phyloP scores from a whole-genome alignment of 2,329 filamentous ascomycete genomes.

The Pestalotiopsis fici region DNA sequence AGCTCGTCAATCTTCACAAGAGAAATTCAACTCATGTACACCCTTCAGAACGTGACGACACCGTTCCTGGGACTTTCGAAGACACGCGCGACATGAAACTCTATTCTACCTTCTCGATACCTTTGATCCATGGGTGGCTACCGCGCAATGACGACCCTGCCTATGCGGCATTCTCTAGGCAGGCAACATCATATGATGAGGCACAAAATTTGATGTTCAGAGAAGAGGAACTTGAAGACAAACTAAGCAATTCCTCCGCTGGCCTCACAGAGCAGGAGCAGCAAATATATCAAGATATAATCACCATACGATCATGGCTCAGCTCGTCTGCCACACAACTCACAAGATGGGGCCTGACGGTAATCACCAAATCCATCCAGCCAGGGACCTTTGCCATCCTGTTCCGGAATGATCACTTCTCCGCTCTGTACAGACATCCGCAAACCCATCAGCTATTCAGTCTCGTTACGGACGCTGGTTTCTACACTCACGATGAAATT shows the following conservation, averaged over 20 bases:
- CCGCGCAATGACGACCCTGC: conserved; percentile 67
- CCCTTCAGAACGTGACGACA: conserved; percentile 47
- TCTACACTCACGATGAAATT: conserved; percentile 82
- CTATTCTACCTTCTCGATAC: conserved; percentile 86
- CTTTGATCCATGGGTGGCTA: conserved; percentile 91
- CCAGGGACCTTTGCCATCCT: conserved; percentile 86
- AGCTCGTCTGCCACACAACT: conserved; percentile 80
- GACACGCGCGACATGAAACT: conserved; percentile 86
- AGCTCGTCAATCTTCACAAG: conserved; percentile 47
- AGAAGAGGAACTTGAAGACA: conserved; percentile 85
- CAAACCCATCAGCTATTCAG: conserved; percentile 74
- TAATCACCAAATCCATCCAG: conserved; percentile 68
- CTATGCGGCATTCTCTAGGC: conserved; percentile 70
- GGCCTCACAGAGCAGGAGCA: conserved; percentile 75
- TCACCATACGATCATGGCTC: conserved; percentile 84
- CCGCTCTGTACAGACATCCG: conserved; percentile 88
- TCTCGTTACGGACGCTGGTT: conserved; percentile 91
- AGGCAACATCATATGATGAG: conserved; percentile 86
- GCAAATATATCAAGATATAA: conserved; percentile 77
- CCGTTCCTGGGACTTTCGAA: conserved; percentile 75
- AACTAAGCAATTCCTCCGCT: conserved; percentile 57
- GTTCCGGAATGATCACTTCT: conserved; percentile 97
- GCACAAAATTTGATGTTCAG: conserved; percentile 86
- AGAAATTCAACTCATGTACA: conserved; percentile 54
- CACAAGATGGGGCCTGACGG: conserved; percentile 76